Evolutionary conservation across 1,139 yeast species (phyloP), one percentile per base, ranked within the genome.

Genomic region (Arxiozyma slooffiae): DNA sequence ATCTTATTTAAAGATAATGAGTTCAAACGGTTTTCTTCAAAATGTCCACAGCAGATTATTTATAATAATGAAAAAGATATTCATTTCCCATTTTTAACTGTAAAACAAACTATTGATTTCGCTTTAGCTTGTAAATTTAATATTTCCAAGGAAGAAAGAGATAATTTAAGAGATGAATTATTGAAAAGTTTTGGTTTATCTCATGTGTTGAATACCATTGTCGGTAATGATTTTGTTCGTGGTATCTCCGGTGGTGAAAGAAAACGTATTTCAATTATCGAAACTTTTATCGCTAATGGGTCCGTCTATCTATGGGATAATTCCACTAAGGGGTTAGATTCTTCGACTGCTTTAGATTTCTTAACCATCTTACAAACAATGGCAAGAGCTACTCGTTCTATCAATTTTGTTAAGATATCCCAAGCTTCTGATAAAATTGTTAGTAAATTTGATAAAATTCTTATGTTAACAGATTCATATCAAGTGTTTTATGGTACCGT

Each of bases 261-360:
- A 48, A 73, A 72, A 55, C 67, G 76, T 61, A 72, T 73, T 23
- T 71, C 75, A 4, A 71, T 73, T 53, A 75, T 76, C 24, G 79
- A 75, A 61, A 76, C 77, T 3, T 67, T 73, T 56, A 72, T 74
- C 24, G 73, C 76, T 49, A 67, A 72, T 48, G 78, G 74, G 41
- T 67, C 73, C 36, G 61, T 77, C 37, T 75, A 75, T 57, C 69
- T 77, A 58, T 77, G 80, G 81, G 80, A 77, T 64, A 77, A 77
- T 57, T 77, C 80, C 24, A 76, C 81, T 9, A 71, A 79, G 58
- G 81, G 81, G 58, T 51, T 67, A 40, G 71, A 73, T 60, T 74
- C 80, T 17, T 71, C 79, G 2, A 76, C 80, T 18, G 80, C 80
- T 18, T 68, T 76, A 52, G 80, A 76, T 56, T 76, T 71, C 56